Base-by-base conservation (phyloP, 805 yeast species). In the Tetrapisispora taiwanensis region DNA sequence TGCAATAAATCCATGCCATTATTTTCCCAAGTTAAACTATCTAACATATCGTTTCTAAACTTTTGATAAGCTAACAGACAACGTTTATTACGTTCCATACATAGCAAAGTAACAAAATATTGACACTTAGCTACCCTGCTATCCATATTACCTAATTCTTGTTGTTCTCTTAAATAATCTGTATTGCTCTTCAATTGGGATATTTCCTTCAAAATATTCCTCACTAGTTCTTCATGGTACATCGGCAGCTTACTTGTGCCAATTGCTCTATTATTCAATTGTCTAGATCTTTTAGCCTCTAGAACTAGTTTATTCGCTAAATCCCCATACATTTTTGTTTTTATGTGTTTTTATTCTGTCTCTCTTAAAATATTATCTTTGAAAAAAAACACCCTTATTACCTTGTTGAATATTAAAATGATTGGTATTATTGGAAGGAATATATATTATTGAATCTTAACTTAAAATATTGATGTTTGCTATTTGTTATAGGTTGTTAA, bases 71-170 rank as follows among this genome's bases (percentile, higher is more conserved):
- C 96, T 42, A 92, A 59, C 31, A 92, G 59, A 60, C 97, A 87
- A 42, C 98, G 68, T 60, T 92, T 94, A 67, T 94, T 89, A 41
- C 97, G 67, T 48, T 92, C 73, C 79, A 88, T 79, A 36, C 87
- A 78, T 24, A 89, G 63, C 49, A 79, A 81, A 7, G 84, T 77
- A 7, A 68, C 66, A 40, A 68, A 56, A 43, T 75, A 64, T 51
- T 79, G 86, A 47, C 84, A 76, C 54, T 79, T 76, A 42, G 75
- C 72, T 33, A 75, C 69, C 48, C 75, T 69, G 54, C 65, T 67
- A 47, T 66, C 67, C 35, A 52, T 62, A 9, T 49, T 47, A 10
- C 48, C 52, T 20, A 45, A 31, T 36, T 45, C 40, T 34, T 55
- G 52, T 36, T 60, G 62, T 40, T 53, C 60, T 45, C 68, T 62